These are phyloP conservation scores for Microcyclosporella mali DNA, from an alignment of 2,329 filamentous ascomycete genomes.

Conservation along the genomic window DNA sequence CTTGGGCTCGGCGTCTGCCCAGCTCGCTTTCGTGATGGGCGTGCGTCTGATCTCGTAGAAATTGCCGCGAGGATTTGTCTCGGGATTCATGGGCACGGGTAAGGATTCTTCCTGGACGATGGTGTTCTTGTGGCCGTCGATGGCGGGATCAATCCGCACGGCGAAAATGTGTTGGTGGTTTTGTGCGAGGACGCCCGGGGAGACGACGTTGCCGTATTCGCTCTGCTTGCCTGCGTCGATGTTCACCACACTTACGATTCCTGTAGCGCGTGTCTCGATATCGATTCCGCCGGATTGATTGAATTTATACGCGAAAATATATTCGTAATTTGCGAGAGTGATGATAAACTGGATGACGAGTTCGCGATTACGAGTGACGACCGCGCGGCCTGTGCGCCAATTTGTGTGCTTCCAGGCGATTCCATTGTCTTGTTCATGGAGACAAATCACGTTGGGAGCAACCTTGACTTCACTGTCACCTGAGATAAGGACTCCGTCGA, in stretches of 20 bases:
- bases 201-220: slow-evolving; percentile 52
- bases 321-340: slow-evolving; percentile 66
- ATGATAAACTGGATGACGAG: slow-evolving; percentile 63
- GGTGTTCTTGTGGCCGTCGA: slow-evolving; percentile 53
- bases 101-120: slow-evolving; percentile 49
- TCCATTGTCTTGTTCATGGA: slow-evolving; percentile 65
- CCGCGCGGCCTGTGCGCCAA: slow-evolving; percentile 56
- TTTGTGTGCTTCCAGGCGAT: slow-evolving; percentile 68
- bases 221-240: slow-evolving; percentile 50
- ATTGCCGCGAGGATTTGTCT: slow-evolving; percentile 57
- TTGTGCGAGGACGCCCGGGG: slow-evolving; percentile 58
- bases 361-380: slow-evolving; percentile 56
- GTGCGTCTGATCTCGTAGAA: slow-evolving; percentile 49
- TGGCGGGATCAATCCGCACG: slow-evolving; percentile 58
- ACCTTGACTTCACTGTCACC: slow-evolving; percentile 49
- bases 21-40: slow-evolving; percentile 17
- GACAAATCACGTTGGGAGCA: slow-evolving; percentile 57
- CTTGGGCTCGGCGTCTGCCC: slow-evolving; percentile 33
- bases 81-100: slow-evolving; percentile 43
- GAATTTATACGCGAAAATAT: slow-evolving; percentile 60
- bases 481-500: slow-evolving; percentile 52
- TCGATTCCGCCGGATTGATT: slow-evolving; percentile 57
- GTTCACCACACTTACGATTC: slow-evolving; percentile 58
- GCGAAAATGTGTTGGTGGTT: slow-evolving; percentile 68
- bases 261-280: slow-evolving; percentile 59